phyloP scores from a whole-genome alignment of 257 asterid species.

The Lycium ferocissimum region DNA sequence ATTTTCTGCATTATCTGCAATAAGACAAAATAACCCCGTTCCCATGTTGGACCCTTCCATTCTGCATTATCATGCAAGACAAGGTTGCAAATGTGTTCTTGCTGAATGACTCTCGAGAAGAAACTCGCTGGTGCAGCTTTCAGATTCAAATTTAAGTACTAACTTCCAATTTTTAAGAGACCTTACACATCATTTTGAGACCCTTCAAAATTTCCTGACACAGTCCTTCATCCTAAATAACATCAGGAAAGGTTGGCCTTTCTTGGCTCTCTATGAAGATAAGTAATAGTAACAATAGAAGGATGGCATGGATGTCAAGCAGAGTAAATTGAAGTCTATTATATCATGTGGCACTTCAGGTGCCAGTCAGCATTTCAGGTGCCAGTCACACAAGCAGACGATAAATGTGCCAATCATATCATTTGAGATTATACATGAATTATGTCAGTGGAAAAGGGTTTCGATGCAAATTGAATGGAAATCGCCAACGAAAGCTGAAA shows the following conservation, averaged over 20 bases:
- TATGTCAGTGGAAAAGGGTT: neutral
- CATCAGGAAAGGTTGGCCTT: neutral
- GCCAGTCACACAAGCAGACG: constrained; percentile 6
- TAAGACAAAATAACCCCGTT: neutral
- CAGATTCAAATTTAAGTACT: neutral
- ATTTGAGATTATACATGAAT: neutral
- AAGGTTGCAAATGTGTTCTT: neutral
- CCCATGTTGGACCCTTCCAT: neutral
- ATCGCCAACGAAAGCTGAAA: neutral
- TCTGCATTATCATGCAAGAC: constrained; percentile 2
- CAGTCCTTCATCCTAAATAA: constrained; percentile 5
- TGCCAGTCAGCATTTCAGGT: neutral
- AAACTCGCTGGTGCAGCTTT: neutral
- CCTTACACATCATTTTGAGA: too few relatives aligned
- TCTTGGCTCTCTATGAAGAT: constrained; percentile 3
- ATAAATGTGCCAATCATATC: neutral
- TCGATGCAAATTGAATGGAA: neutral
- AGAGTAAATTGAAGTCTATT: neutral
- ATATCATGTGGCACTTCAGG: neutral
- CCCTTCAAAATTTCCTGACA: neutral
- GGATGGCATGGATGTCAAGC: constrained; percentile 2
- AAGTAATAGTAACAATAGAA: neutral
- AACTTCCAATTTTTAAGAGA: neutral
- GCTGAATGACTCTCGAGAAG: neutral
- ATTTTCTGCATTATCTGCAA: neutral